Evolutionary conservation across 1,139 yeast species (phyloP).

Genomic region (Pichia sp.): DNA sequence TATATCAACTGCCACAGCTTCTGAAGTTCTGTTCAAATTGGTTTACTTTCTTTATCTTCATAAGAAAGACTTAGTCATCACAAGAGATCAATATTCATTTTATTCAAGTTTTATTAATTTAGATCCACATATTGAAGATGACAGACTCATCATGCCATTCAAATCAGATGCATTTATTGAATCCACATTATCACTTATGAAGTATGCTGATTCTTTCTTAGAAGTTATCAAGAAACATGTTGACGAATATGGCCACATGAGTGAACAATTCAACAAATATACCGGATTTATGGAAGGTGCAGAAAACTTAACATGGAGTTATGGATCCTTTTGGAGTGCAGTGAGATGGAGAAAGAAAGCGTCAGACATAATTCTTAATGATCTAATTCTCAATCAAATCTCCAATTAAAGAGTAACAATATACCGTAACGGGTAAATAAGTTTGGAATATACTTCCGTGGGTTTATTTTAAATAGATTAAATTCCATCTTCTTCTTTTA

Average conservation of each 20-base stretch:
- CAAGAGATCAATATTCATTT: slow-evolving; percentile 29
- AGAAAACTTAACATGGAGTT: slow-evolving; percentile 85
- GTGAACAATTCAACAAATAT: slow-evolving; percentile 81
- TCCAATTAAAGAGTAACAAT: too few species aligned
- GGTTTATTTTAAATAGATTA: too few species aligned
- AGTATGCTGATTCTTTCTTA: slow-evolving; percentile 75
- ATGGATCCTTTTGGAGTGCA: slow-evolving; percentile 75
- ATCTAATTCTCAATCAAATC: neutral
- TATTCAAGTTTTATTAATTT: slow-evolving; percentile 24
- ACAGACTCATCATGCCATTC: slow-evolving; percentile 38
- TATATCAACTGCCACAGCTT: slow-evolving; percentile 77
- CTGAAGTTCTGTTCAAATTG: slow-evolving; percentile 53
- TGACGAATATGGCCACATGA: slow-evolving; percentile 71
- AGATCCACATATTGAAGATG: slow-evolving; percentile 9
- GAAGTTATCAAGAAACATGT: slow-evolving; percentile 71
- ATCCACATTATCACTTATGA: slow-evolving; percentile 46
- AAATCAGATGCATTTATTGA: slow-evolving; percentile 47
- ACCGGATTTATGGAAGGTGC: slow-evolving; percentile 91
- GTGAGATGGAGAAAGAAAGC: slow-evolving; percentile 57
- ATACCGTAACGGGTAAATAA: too few species aligned
- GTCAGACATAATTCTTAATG: slow-evolving; percentile 21
- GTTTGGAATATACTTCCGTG: too few species aligned
- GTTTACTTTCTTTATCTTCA: slow-evolving; percentile 34
- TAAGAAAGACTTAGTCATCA: slow-evolving; percentile 34
- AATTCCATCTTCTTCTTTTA: neutral